A percentile compares a stretch with the other conserved stretches of the same genome.
These are phyloP conservation scores for Manihot esculenta DNA, from an alignment of 441 rosid species.

Conservation along the genomic window DNA sequence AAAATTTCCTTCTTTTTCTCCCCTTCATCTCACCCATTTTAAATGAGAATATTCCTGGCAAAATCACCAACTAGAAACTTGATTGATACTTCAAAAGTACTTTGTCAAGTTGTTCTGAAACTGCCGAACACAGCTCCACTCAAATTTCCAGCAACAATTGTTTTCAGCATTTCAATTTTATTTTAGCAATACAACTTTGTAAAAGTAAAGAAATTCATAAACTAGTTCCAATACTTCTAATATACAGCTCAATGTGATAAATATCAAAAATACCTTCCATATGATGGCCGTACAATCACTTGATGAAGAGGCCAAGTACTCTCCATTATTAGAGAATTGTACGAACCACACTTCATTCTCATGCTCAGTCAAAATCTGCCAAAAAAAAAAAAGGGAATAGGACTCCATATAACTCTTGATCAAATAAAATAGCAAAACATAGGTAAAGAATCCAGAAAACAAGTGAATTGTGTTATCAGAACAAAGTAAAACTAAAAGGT, in stretches of 20 bases:
- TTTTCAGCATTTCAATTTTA: not conserved
- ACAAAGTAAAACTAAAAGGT: not conserved
- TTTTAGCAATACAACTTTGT: not conserved
- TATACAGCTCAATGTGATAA: not conserved
- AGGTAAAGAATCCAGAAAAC: not conserved
- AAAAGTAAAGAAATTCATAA: not conserved
- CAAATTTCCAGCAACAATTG: not conserved
- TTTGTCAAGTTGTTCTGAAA: not conserved
- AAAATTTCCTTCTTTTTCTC: not conserved
- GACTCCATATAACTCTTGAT: not conserved
- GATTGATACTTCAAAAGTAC: not conserved
- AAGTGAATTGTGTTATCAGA: not conserved
- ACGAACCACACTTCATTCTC: slow-evolving; percentile 92
- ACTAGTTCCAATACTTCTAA: not conserved
- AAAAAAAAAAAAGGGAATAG: slow-evolving; percentile 14
- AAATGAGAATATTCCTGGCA: not conserved
- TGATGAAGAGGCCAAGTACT: slow-evolving; percentile 84
- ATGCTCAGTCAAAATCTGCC: slow-evolving; percentile 78
- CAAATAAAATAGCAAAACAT: not conserved
- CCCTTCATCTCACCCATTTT: not conserved
- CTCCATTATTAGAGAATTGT: slow-evolving; percentile 76
- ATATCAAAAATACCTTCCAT: slow-evolving; percentile 64
- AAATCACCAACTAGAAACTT: not conserved
- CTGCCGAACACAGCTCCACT: not conserved
- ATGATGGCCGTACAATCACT: slow-evolving; percentile 88